Evolutionary conservation across 495 filamentous ascomycete genomes (phyloP).

Genomic region (Xylaria bambusicola): DNA sequence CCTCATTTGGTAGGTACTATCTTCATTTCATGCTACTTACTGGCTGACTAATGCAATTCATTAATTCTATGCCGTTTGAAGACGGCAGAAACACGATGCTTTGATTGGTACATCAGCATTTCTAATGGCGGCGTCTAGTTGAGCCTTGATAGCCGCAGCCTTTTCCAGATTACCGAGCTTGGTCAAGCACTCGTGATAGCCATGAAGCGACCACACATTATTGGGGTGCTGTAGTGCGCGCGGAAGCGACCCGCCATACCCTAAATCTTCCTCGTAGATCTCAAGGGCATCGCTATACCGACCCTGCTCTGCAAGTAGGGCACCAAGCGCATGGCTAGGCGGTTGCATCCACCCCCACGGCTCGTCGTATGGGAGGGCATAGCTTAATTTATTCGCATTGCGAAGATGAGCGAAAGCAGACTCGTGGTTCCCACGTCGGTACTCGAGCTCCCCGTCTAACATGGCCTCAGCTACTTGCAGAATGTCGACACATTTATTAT

Average conservation of each 20-base stretch:
- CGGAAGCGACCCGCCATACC: constrained; percentile 55
- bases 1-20: neutral
- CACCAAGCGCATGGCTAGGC: constrained; percentile 64
- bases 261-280: constrained; percentile 64
- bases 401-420: constrained; percentile 57
- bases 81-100: constrained; percentile 65
- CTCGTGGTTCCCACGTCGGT: constrained; percentile 58
- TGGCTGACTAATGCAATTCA: neutral
- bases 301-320: constrained; percentile 63
- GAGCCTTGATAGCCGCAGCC: constrained; percentile 49
- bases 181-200: constrained; percentile 63
- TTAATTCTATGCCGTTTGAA: neutral
- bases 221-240: constrained; percentile 62
- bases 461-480: constrained; percentile 60
- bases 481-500: constrained; percentile 64
- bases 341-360: constrained; percentile 75
- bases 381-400: constrained; percentile 54
- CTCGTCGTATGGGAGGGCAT: constrained; percentile 63
- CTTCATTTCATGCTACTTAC: neutral
- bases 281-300: constrained; percentile 54
- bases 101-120: constrained; percentile 61
- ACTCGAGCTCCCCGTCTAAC: constrained; percentile 70
- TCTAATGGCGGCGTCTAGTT: constrained; percentile 51
- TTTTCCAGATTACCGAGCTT: constrained; percentile 52
- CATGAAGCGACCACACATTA: constrained; percentile 71